phyloP scores from a whole-genome alignment of 176 grass and related monocot genomes.

The Lolium perenne region DNA sequence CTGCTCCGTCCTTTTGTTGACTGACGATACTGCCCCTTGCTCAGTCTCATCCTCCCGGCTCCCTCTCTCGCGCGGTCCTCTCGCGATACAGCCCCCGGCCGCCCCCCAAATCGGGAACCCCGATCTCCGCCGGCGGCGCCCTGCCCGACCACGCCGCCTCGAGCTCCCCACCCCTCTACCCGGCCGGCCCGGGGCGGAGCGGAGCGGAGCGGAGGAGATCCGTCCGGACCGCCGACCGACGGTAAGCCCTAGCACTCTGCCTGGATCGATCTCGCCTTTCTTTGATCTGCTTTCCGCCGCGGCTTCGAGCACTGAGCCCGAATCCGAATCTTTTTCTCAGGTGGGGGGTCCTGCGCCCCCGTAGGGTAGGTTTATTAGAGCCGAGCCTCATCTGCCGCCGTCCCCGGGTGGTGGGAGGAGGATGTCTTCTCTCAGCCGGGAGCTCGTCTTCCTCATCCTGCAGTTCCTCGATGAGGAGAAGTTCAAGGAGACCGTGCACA shows the following conservation, averaged over 20 bases:
- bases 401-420: conserved; percentile 36
- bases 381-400: conserved; percentile 36
- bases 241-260: conserved; percentile 51
- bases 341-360: conserved; percentile 35
- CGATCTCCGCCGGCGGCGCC: conserved; percentile 35
- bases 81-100: conserved; percentile 31
- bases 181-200: conserved; percentile 20
- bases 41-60: conserved; percentile 43
- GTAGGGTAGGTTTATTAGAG: conserved; percentile 30
- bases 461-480: conserved; percentile 97
- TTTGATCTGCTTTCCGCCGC: conserved; percentile 21
- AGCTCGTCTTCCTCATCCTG: conserved; percentile 85
- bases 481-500: conserved; percentile 88
- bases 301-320: not conserved
- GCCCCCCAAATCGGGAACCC: conserved; percentile 40
- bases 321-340: conserved; percentile 22
- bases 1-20: conserved; percentile 26
- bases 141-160: conserved; percentile 7
- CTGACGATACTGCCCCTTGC: conserved; percentile 40
- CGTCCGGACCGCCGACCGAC: not conserved
- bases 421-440: conserved; percentile 79
- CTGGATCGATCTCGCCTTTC: conserved; percentile 3
- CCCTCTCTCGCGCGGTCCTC: conserved; percentile 19
- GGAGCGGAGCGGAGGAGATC: conserved; percentile 41
- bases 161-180: not conserved